These are phyloP conservation scores for Parsonsia alboflavescens DNA, from an alignment of 257 asterid species.

Conservation along the genomic window DNA sequence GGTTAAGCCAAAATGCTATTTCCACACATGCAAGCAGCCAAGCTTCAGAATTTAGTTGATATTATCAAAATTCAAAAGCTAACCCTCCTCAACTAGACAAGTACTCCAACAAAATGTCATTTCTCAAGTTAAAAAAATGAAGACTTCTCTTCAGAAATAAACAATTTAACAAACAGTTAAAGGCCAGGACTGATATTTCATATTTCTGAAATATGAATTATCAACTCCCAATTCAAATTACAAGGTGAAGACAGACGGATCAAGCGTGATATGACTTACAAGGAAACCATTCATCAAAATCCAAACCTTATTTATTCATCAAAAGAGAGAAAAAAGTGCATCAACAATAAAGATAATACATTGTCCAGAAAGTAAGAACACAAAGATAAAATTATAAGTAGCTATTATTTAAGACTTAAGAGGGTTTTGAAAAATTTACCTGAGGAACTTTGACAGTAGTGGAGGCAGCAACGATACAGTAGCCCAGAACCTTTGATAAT, in stretches of 20 bases:
- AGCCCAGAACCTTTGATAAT: conserved; percentile 82
- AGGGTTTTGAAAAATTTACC: conserved; percentile 31
- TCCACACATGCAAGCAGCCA: neutral
- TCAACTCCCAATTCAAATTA: neutral
- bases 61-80: neutral
- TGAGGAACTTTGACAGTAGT: conserved; percentile 97
- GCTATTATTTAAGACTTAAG: conserved; percentile 3
- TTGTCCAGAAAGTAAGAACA: neutral
- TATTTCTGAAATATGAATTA: neutral
- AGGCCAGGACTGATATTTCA: too few species aligned
- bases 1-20: neutral
- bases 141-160: neutral
- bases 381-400: neutral
- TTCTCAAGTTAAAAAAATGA: conserved; percentile 8
- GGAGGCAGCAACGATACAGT: conserved; percentile 92
- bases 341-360: conserved; percentile 11
- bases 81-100: neutral
- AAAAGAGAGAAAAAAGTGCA: neutral
- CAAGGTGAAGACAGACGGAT: neutral
- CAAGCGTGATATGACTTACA: neutral
- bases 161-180: neutral
- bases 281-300: conserved; percentile 16
- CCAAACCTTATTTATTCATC: conserved; percentile 8
- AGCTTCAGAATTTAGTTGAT: neutral
- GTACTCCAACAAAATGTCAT: neutral